These are phyloP conservation scores for Plectosphaerella cucumerina DNA, from an alignment of 2,329 filamentous ascomycete species.

Conservation along the genomic window DNA sequence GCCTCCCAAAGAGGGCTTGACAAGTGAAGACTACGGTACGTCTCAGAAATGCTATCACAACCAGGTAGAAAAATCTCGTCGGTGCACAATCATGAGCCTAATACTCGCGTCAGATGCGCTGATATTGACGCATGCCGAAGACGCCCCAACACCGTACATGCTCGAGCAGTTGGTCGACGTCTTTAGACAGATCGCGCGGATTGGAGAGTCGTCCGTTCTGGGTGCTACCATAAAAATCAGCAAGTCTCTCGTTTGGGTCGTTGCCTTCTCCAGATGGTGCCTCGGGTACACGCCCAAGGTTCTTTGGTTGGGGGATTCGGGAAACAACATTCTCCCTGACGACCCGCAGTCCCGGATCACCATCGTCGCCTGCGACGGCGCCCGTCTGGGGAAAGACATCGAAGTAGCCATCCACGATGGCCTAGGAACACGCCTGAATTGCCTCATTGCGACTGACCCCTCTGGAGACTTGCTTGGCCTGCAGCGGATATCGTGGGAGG, in stretches of 20 bases:
- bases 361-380: neutral
- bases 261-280: neutral
- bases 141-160: neutral
- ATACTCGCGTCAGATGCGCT: too few relatives aligned
- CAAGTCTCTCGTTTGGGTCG: neutral
- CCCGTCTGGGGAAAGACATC: neutral
- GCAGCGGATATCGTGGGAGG: too few relatives aligned
- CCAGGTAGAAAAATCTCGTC: neutral
- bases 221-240: neutral
- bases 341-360: neutral
- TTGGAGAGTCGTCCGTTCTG: neutral
- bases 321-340: neutral
- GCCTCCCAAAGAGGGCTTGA: neutral
- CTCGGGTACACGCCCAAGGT: neutral
- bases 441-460: neutral
- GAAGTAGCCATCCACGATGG: neutral
- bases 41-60: neutral
- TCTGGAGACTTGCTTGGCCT: too few relatives aligned
- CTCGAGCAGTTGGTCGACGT: neutral
- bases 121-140: neutral
- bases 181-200: neutral
- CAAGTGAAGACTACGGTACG: neutral
- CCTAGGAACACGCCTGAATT: neutral
- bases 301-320: neutral
- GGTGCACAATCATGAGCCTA: neutral